Evolutionary conservation across 176 grass and related monocot genomes (phyloP).

Genomic region (Luzula sylvatica): DNA sequence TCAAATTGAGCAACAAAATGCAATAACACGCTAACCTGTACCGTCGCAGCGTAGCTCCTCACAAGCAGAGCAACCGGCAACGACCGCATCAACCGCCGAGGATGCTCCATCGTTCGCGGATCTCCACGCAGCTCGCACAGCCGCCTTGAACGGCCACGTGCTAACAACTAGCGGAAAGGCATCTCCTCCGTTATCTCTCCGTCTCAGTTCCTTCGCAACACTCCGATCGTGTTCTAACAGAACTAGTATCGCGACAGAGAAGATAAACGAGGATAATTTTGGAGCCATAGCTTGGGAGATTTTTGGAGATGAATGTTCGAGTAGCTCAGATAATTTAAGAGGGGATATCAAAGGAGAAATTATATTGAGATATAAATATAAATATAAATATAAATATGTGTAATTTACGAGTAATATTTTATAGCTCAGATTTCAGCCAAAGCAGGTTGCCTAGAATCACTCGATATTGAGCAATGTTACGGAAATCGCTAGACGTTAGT

Average conservation of each 20-base stretch:
- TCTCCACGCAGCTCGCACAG: slow-evolving; percentile 50
- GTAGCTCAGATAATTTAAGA: too few species aligned
- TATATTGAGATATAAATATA: too few species aligned
- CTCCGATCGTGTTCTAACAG: slow-evolving; percentile 23
- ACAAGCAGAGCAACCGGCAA: slow-evolving; percentile 70
- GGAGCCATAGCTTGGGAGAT: too few species aligned
- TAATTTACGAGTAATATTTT: too few species aligned
- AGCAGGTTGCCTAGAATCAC: too few species aligned
- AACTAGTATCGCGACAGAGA: slow-evolving; percentile 13
- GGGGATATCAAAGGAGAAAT: too few species aligned
- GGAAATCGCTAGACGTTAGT: too few species aligned
- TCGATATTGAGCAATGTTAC: too few species aligned
- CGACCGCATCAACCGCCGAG: slow-evolving; percentile 57
- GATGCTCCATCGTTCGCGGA: slow-evolving; percentile 23
- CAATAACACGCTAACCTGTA: slow-evolving; percentile 51
- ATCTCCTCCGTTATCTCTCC: not conserved
- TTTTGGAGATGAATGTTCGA: too few species aligned
- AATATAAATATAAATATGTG: too few species aligned
- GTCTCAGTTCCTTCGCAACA: not conserved
- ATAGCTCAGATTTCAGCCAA: too few species aligned
- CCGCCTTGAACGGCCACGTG: slow-evolving; percentile 82
- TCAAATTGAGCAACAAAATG: not conserved
- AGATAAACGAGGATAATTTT: not conserved
- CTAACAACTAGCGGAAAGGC: slow-evolving; percentile 50
- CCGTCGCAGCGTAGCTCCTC: slow-evolving; percentile 83